Percentiles rank a stretch among this genome's conserved stretches.
These are phyloP conservation scores for Glarea lozoyensis DNA, from an alignment of 495 filamentous ascomycete species.

Conservation along the genomic window DNA sequence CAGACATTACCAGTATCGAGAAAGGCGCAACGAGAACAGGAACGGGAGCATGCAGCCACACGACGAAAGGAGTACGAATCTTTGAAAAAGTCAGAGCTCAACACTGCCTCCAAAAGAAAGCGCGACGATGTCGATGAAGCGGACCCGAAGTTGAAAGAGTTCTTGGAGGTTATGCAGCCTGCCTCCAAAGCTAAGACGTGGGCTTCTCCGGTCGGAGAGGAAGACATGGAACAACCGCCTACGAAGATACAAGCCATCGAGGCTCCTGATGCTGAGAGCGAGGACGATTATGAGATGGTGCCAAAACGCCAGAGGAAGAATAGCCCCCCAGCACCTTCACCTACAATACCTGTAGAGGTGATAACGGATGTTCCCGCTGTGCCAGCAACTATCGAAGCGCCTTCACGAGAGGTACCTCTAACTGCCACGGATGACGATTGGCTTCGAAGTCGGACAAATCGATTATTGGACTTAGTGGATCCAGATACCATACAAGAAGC, in stretches of 20 bases:
- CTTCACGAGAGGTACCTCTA: background rate
- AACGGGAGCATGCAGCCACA: slow-evolving; percentile 12
- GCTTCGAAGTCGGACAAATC: slow-evolving; percentile 86
- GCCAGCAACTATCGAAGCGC: background rate
- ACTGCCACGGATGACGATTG: slow-evolving; percentile 74
- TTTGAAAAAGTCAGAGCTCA: slow-evolving; percentile 15
- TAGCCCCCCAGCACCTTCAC: slow-evolving; percentile 4
- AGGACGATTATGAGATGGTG: slow-evolving; percentile 59
- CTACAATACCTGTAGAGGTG: background rate
- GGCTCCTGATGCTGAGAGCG: slow-evolving; percentile 38
- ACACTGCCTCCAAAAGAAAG: slow-evolving; percentile 38
- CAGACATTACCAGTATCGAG: slow-evolving; percentile 20
- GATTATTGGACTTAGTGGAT: slow-evolving; percentile 75
- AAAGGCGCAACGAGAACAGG: slow-evolving; percentile 21
- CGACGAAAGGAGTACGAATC: slow-evolving; percentile 15
- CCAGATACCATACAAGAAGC: slow-evolving; percentile 41
- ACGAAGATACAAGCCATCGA: slow-evolving; percentile 34
- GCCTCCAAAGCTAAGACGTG: slow-evolving; percentile 58
- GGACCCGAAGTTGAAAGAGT: slow-evolving; percentile 80
- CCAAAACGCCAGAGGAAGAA: slow-evolving; percentile 32
- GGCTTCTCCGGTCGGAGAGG: slow-evolving; percentile 48
- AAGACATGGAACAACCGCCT: slow-evolving; percentile 34
- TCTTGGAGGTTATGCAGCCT: slow-evolving; percentile 70
- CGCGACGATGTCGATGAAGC: slow-evolving; percentile 38
- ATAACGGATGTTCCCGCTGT: background rate